phyloP scores from a whole-genome alignment of 306 rosid genomes.

The Vicia sativa region DNA sequence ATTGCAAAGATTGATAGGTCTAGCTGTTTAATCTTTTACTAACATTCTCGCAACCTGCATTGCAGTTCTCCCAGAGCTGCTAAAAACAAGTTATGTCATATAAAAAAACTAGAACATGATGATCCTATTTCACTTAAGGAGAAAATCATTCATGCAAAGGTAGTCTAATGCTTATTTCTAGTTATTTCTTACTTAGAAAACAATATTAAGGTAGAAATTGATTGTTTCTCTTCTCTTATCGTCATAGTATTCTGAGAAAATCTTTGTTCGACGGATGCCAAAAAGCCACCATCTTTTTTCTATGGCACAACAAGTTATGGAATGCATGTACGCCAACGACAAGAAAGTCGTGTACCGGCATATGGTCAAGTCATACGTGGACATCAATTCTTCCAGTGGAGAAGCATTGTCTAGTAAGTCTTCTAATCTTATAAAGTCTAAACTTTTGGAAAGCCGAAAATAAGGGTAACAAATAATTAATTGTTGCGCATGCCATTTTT shows the following conservation, averaged over 20 bases:
- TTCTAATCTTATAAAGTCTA: constrained; percentile 22
- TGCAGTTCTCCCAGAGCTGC: constrained; percentile 52
- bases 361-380: constrained; percentile 54
- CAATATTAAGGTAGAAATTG: constrained; percentile 24
- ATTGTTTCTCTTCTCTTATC: constrained; percentile 42
- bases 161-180: constrained; percentile 30
- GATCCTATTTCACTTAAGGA: constrained; percentile 72
- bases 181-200: constrained; percentile 12
- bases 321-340: constrained; percentile 63
- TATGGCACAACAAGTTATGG: constrained; percentile 53
- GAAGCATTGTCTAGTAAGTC: constrained; percentile 47
- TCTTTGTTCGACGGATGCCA: constrained; percentile 54
- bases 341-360: constrained; percentile 70
- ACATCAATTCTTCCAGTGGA: constrained; percentile 48
- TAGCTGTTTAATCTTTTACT: constrained; percentile 27
- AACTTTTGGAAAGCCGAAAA: constrained; percentile 17
- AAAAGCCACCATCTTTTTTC: constrained; percentile 40
- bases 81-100: constrained; percentile 43
- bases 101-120: constrained; percentile 58
- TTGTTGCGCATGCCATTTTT: constrained; percentile 43
- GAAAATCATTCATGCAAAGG: constrained; percentile 76
- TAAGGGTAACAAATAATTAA: constrained; percentile 2
- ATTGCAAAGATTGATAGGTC: constrained; percentile 15
- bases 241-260: constrained; percentile 68
- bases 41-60: constrained; percentile 33